These are phyloP conservation scores for Dioscorea cayenensis DNA, from an alignment of 116 monocot species.

Conservation along the genomic window DNA sequence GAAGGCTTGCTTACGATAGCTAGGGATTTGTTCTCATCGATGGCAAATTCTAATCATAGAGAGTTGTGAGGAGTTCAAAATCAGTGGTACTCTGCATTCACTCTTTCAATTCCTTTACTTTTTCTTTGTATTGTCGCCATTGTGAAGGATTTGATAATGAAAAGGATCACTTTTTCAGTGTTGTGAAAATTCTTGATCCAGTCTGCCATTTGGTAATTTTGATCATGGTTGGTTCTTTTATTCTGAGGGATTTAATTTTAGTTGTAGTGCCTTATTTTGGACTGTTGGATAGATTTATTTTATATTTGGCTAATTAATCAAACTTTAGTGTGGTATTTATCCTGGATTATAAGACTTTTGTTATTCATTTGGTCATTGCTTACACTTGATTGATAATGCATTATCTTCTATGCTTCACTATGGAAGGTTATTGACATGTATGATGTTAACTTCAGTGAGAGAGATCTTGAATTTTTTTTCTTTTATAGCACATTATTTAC, in stretches of 20 bases:
- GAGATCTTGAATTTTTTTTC: too few species aligned
- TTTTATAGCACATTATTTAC: too few species aligned
- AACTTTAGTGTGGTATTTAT: not conserved
- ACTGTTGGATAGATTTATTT: not conserved
- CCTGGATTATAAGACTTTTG: not conserved
- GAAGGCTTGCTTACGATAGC: constrained; percentile 37
- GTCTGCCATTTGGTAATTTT: not conserved
- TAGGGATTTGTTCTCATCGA: constrained; percentile 29
- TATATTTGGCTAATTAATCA: not conserved
- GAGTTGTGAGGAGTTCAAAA: not conserved
- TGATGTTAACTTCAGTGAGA: too few species aligned
- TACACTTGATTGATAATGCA: not conserved
- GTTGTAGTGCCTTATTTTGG: not conserved
- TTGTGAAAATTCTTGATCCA: not conserved
- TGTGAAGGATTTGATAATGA: not conserved
- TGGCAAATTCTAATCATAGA: not conserved
- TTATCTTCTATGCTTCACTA: not conserved
- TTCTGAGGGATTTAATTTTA: not conserved
- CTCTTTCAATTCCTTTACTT: not conserved
- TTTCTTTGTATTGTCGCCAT: not conserved
- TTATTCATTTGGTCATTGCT: not conserved
- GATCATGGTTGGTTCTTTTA: not conserved
- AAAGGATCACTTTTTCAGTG: too few species aligned
- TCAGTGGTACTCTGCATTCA: not conserved
- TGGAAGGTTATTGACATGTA: too few species aligned